Evolutionary conservation across 1,284 basidiomycete species (phyloP).

Genomic region (Rhodotorula sp.): DNA sequence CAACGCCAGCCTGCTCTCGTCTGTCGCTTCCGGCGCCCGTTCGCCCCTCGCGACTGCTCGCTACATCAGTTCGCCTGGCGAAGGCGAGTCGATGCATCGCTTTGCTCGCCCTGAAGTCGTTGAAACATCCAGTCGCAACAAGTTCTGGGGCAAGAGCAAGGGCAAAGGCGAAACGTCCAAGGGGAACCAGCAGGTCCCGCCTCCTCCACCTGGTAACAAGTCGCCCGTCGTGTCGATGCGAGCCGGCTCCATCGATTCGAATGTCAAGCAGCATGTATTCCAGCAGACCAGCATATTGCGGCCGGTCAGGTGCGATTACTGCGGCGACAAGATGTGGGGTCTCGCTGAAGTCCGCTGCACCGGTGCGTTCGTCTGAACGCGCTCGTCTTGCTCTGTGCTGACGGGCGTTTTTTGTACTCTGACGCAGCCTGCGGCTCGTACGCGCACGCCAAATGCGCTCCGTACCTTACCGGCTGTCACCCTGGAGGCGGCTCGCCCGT

Average conservation of each 20-base stretch:
- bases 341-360: conserved; percentile 82
- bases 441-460: conserved; percentile 54
- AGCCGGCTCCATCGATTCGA: conserved; percentile 5
- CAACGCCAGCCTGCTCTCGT: conserved; percentile 13
- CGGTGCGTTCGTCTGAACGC: conserved; percentile 57
- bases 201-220: conserved; percentile 18
- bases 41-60: conserved; percentile 20
- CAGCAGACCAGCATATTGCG: conserved; percentile 84
- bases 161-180: conserved; percentile 1
- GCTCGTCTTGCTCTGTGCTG: background rate
- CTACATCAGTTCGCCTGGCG: conserved; percentile 20
- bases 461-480: conserved; percentile 50
- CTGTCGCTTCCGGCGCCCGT: conserved; percentile 15
- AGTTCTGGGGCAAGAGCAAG: conserved; percentile 58
- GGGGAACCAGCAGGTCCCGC: conserved; percentile 11
- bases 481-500: background rate
- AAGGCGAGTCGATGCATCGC: conserved; percentile 19
- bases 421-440: conserved; percentile 53
- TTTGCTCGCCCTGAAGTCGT: conserved; percentile 49
- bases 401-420: background rate
- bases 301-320: conserved; percentile 89
- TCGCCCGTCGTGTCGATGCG: conserved; percentile 15
- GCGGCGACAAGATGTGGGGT: conserved; percentile 98
- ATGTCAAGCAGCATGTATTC: conserved; percentile 68
- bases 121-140: conserved; percentile 52